These are phyloP conservation scores for Omphalotus guepiniiformis DNA, from an alignment of 768 basidiomycete genomes.

Conservation along the genomic window DNA sequence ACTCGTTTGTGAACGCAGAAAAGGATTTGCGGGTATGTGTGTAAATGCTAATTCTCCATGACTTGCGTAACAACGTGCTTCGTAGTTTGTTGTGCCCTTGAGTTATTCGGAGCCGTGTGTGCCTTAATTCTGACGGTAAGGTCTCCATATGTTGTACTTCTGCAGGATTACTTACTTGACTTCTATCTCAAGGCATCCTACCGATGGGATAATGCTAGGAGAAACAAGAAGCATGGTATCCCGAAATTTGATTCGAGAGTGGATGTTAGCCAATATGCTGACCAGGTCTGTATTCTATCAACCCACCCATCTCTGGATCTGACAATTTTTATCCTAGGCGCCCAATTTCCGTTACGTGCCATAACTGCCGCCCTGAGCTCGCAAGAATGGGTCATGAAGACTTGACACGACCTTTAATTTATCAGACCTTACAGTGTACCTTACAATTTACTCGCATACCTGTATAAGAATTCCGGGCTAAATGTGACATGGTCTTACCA, in stretches of 20 bases:
- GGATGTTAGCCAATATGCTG: slow-evolving; percentile 62
- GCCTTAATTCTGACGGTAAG: slow-evolving; percentile 48
- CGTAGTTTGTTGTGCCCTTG: slow-evolving; percentile 45
- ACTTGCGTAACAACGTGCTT: slow-evolving; percentile 8
- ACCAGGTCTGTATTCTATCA: slow-evolving; percentile 43
- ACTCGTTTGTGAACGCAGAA: slow-evolving; percentile 28
- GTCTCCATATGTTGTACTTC: neutral
- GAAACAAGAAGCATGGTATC: slow-evolving; percentile 51
- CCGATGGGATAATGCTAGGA: slow-evolving; percentile 52
- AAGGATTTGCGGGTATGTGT: slow-evolving; percentile 52
- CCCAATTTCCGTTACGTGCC: slow-evolving; percentile 55
- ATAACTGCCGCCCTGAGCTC: neutral
- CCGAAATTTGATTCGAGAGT: slow-evolving; percentile 44
- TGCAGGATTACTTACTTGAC: neutral
- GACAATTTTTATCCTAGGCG: slow-evolving; percentile 35
- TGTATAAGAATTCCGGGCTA: too few relatives aligned
- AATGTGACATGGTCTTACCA: too few relatives aligned
- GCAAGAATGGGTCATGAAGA: too few relatives aligned
- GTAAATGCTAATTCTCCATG: neutral
- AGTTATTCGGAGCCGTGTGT: slow-evolving; percentile 53
- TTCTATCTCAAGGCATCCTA: slow-evolving; percentile 48
- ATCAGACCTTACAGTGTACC: too few relatives aligned
- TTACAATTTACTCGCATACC: too few relatives aligned
- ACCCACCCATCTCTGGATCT: neutral
- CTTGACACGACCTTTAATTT: too few relatives aligned